Base-by-base conservation (phyloP, 352 stramenopile genomes). In the Hyaloperonospora arabidopsidis region DNA sequence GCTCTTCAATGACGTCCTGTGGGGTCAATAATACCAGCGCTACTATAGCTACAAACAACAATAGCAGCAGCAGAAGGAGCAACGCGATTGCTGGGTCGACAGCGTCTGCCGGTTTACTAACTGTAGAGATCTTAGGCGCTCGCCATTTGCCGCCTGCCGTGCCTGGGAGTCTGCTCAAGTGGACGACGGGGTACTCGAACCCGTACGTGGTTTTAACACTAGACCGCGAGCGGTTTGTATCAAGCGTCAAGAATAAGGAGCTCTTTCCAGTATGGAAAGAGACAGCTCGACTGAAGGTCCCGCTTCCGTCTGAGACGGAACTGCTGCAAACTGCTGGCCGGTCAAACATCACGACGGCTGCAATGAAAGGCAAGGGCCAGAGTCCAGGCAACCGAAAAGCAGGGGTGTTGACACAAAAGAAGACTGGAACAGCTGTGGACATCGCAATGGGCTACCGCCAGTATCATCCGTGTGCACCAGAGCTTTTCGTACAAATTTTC, bases 221-320 rank as follows among this genome's bases (percentile, higher is more conserved):
- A 23, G 64, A 71, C 40, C 71, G 57, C 45, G 72, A 83, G 44
- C 64, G 67, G 35, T 88, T 84, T 53, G 62, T 72, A 35, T 84
- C 74, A 2, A 82, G 54, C 22, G 57, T 72, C 22, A 75, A 82
- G 52, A 50, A 68, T 11, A 63, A 69, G 34, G 67, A 78, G 41
- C 49, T 87, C 19, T 86, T 83, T 52, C 77, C 77, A 38, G 74
- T 66, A 49, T 87, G 77, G 77, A 87, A 86, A 41, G 74, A 86
- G 57, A 67, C 61, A n/a, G 74, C 68, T 1, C 43, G 55, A 51
- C 61, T 87, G 11, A 60, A 66, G 8, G 70, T 87, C 22, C 74
- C 77, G 14, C 57, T 87, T 22, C 74, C 77, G 25, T 70, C 73
- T 6, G 77, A 87, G 57, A 61, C 74, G 23, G 74, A 87, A 45